Base-by-base conservation (phyloP, 2,329 filamentous ascomycete genomes). In the Alternaria tenuissima region DNA sequence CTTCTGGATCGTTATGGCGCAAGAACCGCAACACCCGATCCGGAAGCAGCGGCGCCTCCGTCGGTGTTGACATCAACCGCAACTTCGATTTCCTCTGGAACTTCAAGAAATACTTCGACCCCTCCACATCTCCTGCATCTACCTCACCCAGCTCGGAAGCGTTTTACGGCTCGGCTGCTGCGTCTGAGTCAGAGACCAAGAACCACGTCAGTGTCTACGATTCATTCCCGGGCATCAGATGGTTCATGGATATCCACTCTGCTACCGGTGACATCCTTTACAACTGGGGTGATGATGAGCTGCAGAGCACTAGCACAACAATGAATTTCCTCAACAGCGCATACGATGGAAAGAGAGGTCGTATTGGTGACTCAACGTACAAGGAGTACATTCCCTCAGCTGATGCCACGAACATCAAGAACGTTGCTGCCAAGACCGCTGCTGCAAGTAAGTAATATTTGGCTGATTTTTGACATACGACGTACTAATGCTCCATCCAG, bases 191-290 rank as follows among this genome's bases (percentile, higher is more conserved):
- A 0, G 86, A 88, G 76, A 84, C 85, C 2, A 78, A 83, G 71
- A 85, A 82, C 68, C 80, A 87, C 58, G 83, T 82, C 59, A 86
- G 83, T 76, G 72, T 86, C 7, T 77, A 87, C 69, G 80, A 84
- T 64, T 78, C 80, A 28, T 84, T 83, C 73, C 72, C 78, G 48
- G 81, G 81, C 44, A 75, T 88, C 46, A 79, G 82, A 28, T 88
- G 85, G 85, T 86, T 86, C 71, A 76, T 87, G 60, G 86, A 88
- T 63, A 79, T 88, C 44, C 86, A 88, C 79, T 86, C 85, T 1
- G 84, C 80, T 28, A 79, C 80, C 0, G 84, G 83, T 3, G 78
- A 82, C 32, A 77, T 88, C 18, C 74, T 88, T 14, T 87, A 87
- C 74, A 81, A 78, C 55, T 88, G 86, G 86, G 86, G 86, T 22